Base-by-base conservation (phyloP, 2,329 filamentous ascomycete species). In the Cordyceps javanica region DNA sequence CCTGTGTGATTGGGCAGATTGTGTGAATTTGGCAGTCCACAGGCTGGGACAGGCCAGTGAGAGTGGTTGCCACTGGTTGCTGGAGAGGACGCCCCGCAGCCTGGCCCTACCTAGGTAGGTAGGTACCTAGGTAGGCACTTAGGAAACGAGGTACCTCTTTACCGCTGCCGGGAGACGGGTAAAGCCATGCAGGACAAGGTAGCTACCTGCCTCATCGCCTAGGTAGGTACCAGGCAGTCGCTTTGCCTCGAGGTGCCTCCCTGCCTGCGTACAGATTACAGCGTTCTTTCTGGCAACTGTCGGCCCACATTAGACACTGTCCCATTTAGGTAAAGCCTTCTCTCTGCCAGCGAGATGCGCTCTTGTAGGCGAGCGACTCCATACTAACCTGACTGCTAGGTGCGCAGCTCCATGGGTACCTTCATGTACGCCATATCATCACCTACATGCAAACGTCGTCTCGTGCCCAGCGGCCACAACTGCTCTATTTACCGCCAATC, bases 1-100 rank as follows among this genome's bases (percentile, higher is more conserved):
- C 60, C 26, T 60, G 63, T 69, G 65, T 73, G 70, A 73, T 73
- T 73, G 71, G 70, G 65, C 61, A 49, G 54, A 36, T 32, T 45
- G 36, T 49, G 54, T 46, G 52, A 36, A 46, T 46, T 44, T 36
- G 28, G 52, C 52, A 32, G 32, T 38, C 30, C 30, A 34, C 39
- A 39, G n/a, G 14, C 26, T 48, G 44, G 28, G 26, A 16, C 19
- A 23, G 48, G 48, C 9, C 50, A 42, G 21, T n/a, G 30, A 50
- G 19, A n/a, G n/a, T n/a, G n/a, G n/a, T n/a, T n/a, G n/a, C n/a
- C n/a, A n/a, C n/a, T 50, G 48, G 48, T 50, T 30, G 36, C 28
- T 54, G 30, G 39, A 46, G 39, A 9, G 26, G 39, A 32, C 25
- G 45, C 55, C 55, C 55, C 30, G 45, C 55, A 57, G 21, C n/a